Conservation (phyloP, 2,329 filamentous ascomycete genomes). For the Penicillium freii region DNA sequence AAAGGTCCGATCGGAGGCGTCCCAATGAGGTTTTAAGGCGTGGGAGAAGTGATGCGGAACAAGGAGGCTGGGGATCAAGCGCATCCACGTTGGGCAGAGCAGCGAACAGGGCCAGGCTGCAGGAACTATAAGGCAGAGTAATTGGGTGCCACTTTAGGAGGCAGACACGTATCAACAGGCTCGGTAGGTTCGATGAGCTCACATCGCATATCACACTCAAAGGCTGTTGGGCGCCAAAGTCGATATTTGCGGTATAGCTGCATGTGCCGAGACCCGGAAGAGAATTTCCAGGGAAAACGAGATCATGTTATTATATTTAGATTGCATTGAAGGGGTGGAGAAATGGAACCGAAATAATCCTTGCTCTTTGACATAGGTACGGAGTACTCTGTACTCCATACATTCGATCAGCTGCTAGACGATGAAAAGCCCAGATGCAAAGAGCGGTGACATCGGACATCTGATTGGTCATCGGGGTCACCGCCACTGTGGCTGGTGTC, state of each 20-base stretch:
- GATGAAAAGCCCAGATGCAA: slow-evolving; percentile 1
- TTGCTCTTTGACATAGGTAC: neutral
- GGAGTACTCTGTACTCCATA: neutral
- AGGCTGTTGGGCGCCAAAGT: slow-evolving; percentile 18
- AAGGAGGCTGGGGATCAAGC: slow-evolving; percentile 20
- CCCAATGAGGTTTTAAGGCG: slow-evolving; percentile 7
- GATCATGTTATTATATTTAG: slow-evolving; percentile 1
- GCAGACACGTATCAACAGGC: slow-evolving; percentile 19
- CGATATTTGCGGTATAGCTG: slow-evolving; percentile 28
- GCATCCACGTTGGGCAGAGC: slow-evolving; percentile 26
- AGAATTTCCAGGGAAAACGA: neutral
- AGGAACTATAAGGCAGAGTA: slow-evolving; percentile 11
- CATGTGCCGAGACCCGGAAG: neutral
- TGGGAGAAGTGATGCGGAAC: slow-evolving; percentile 13
- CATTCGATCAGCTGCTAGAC: neutral
- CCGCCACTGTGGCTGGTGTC: slow-evolving; percentile 35
- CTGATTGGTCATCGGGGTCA: slow-evolving; percentile 28
- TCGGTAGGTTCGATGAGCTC: slow-evolving; percentile 14
- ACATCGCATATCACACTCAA: slow-evolving; percentile 9
- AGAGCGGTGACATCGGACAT: slow-evolving; percentile 31
- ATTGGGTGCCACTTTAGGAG: slow-evolving; percentile 24
- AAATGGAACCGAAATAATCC: neutral
- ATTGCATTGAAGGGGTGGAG: neutral
- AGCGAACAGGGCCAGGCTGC: slow-evolving; percentile 14
- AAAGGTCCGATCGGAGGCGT: slow-evolving; percentile 13